Percentiles rank a stretch among this genome's conserved stretches.
phyloP scores from a whole-genome alignment of 345 rosid genomes.

The Gossypium mustelinum region DNA sequence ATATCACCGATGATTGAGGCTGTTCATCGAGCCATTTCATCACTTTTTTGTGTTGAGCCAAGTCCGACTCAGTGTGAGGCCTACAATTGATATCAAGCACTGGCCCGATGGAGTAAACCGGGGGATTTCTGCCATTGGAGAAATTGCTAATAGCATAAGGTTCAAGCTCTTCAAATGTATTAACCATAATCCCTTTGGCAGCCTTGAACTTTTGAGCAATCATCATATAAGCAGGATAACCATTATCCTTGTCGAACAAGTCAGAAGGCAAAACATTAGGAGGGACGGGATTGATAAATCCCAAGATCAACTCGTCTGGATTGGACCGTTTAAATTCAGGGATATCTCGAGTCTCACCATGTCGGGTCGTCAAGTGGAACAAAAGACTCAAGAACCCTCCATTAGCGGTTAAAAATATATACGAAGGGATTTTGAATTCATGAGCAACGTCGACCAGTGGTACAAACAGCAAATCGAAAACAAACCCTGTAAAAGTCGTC shows the following conservation, averaged over 20 bases:
- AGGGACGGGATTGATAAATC: constrained; percentile 34
- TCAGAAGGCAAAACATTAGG: constrained; percentile 32
- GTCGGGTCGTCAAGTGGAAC: constrained; percentile 32
- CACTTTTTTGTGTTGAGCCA: constrained; percentile 1
- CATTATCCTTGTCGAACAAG: constrained; percentile 20
- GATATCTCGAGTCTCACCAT: not conserved
- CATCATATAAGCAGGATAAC: constrained; percentile 22
- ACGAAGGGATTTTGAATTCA: constrained; percentile 42
- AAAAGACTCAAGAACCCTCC: constrained; percentile 34
- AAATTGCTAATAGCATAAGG: too few relatives aligned
- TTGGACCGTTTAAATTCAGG: constrained; percentile 19
- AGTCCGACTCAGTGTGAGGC: too few relatives aligned
- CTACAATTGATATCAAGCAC: too few relatives aligned
- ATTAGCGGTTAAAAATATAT: constrained; percentile 31
- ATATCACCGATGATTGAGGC: too few relatives aligned
- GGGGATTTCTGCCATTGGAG: too few relatives aligned
- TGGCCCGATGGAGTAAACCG: too few relatives aligned
- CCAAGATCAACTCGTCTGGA: constrained; percentile 22
- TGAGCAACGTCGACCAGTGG: constrained; percentile 35
- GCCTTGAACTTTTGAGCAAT: constrained; percentile 28
- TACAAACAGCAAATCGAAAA: constrained; percentile 39
- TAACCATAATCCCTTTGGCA: constrained; percentile 9
- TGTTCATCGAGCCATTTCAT: too few relatives aligned
- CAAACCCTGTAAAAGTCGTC: not conserved
- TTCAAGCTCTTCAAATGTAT: too few relatives aligned